Evolutionary conservation across 257 asterid species (phyloP).

Genomic region (Verbena officinalis): DNA sequence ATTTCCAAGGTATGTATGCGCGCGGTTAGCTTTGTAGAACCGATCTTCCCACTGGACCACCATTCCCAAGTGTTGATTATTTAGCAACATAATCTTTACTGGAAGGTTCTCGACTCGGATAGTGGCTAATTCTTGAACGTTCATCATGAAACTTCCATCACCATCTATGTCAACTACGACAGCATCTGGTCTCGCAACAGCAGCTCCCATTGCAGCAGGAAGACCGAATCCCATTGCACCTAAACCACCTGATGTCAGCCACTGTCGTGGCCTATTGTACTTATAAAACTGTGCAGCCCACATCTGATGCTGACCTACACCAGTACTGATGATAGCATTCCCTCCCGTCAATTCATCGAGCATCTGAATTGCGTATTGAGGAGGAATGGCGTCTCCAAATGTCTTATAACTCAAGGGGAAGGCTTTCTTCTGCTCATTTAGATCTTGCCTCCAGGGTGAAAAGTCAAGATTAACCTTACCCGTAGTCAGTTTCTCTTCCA

Average conservation of each 20-base stretch:
- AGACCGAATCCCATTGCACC: slow-evolving; percentile 92
- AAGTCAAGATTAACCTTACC: slow-evolving; percentile 43
- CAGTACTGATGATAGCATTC: slow-evolving; percentile 69
- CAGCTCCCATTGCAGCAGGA: slow-evolving; percentile 91
- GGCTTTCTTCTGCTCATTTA: slow-evolving; percentile 57
- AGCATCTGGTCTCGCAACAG: slow-evolving; percentile 72
- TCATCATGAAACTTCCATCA: slow-evolving; percentile 90
- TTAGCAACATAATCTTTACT: slow-evolving; percentile 69
- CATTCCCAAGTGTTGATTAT: slow-evolving; percentile 88
- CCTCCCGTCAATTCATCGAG: slow-evolving; percentile 82
- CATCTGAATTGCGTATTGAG: slow-evolving; percentile 69
- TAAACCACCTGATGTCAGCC: slow-evolving; percentile 78
- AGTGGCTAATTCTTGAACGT: slow-evolving; percentile 81
- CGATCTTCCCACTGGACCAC: slow-evolving; percentile 92
- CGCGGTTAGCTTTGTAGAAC: slow-evolving; percentile 78
- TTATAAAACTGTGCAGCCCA: slow-evolving; percentile 89
- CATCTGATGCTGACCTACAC: slow-evolving; percentile 95
- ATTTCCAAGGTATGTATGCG: slow-evolving; percentile 77
- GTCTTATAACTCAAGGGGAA: slow-evolving; percentile 60
- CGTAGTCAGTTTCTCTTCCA: slow-evolving; percentile 35
- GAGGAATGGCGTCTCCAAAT: slow-evolving; percentile 73
- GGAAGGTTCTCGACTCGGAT: slow-evolving; percentile 77
- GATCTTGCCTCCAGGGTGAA: slow-evolving; percentile 70
- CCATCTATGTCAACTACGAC: slow-evolving; percentile 86
- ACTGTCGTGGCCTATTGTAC: slow-evolving; percentile 72